phyloP scores from a whole-genome alignment of 2,329 filamentous ascomycete genomes.

The Plectosphaerella sp. region DNA sequence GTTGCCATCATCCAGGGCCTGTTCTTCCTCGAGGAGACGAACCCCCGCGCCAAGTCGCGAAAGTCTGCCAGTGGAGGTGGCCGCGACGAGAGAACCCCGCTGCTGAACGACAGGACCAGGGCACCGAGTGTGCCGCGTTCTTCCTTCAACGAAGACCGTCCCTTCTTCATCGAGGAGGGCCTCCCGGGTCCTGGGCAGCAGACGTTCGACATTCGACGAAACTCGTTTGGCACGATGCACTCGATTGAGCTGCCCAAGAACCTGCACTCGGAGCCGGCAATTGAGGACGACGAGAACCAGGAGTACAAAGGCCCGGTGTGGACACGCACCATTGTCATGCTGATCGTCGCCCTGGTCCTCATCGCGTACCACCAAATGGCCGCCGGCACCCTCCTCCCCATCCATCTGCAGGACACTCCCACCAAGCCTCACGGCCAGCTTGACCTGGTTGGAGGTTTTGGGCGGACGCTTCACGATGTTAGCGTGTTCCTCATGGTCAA shows the following conservation, averaged over 20 bases:
- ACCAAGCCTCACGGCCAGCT: constrained; percentile 19
- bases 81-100: constrained; percentile 16
- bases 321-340: constrained; percentile 36
- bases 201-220: constrained; percentile 28
- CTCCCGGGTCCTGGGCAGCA: constrained; percentile 26
- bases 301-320: constrained; percentile 22
- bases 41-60: constrained; percentile 16
- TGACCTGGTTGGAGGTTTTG: constrained; percentile 56
- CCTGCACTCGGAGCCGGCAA: background rate
- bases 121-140: constrained; percentile 14
- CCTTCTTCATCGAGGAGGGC: constrained; percentile 27
- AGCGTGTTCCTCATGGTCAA: constrained; percentile 66
- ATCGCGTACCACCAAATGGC: constrained; percentile 43
- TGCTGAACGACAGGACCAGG: constrained; percentile 20
- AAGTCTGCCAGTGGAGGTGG: constrained; percentile 3
- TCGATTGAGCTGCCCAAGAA: constrained; percentile 28
- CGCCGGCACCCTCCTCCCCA: constrained; percentile 35
- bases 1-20: constrained; percentile 62
- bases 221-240: constrained; percentile 37
- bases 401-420: constrained; percentile 35
- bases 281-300: constrained; percentile 2
- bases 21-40: constrained; percentile 53
- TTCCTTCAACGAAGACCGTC: constrained; percentile 16
- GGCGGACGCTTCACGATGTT: constrained; percentile 60
- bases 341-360: constrained; percentile 33